phyloP scores from a whole-genome alignment of 148 eudicot species.

The Vaccinium myrtillus region DNA sequence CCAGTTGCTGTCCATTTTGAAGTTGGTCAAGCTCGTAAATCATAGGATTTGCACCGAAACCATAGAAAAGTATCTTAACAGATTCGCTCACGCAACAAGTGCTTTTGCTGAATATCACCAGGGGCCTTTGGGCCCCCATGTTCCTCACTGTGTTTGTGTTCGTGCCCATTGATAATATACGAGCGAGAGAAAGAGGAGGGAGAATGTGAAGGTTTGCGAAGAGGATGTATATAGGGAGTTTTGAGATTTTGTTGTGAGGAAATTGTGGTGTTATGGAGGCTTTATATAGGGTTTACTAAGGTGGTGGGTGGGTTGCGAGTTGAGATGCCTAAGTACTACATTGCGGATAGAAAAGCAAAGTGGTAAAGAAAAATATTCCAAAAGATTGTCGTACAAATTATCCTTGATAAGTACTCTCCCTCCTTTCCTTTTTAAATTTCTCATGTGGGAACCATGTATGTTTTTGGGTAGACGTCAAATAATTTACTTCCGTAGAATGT shows the following conservation, averaged over 20 bases:
- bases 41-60: conserved; percentile 62
- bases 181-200: not conserved
- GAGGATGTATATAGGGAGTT: not conserved
- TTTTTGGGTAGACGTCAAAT: too few species aligned
- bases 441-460: too few species aligned
- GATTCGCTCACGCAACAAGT: conserved; percentile 64
- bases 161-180: not conserved
- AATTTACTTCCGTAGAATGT: too few species aligned
- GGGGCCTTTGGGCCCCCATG: conserved; percentile 50
- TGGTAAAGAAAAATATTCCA: not conserved
- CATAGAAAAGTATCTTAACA: conserved; percentile 48
- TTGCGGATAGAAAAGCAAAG: not conserved
- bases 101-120: conserved; percentile 78
- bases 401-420: not conserved
- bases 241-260: not conserved
- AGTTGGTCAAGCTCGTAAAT: conserved; percentile 69
- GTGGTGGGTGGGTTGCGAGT: not conserved
- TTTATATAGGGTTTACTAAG: not conserved
- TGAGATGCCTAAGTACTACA: not conserved
- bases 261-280: not conserved
- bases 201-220: not conserved
- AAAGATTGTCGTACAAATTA: not conserved
- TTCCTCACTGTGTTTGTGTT: conserved; percentile 23
- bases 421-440: too few species aligned
- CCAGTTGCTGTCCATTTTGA: conserved; percentile 57